Evolutionary conservation across 2,329 filamentous ascomycete species (phyloP), one percentile per base, ranked within the genome.

Genomic region (Gremmenia infestans): DNA sequence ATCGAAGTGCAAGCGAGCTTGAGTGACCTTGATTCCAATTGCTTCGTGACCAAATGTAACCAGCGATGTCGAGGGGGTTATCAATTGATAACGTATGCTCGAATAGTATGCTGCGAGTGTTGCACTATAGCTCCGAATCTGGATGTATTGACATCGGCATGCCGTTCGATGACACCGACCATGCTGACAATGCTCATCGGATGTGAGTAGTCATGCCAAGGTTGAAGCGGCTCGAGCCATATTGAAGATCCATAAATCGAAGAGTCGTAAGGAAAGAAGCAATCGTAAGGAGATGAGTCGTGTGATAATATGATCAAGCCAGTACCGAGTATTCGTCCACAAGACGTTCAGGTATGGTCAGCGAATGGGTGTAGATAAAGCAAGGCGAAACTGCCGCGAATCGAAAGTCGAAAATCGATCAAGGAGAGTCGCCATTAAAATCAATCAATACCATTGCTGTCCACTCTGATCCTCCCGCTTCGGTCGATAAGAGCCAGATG

Each of bases 401-500:
- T 60, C 61, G 60, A 64, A 58, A 50, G 54, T 63, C 65, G 58
- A 59, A 54, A 56, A 58, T 61, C 62, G 62, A 57, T 63, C 65
- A 57, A 62, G 60, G 58, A 64, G 63, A 57, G 28, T 63, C 63
- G 63, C 56, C 56, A 56, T 57, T 53, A 58, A 64, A 65, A 65
- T 54, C 48, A 60, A 64, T 70, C 67, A 70, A 65, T 68, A 67
- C 65, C 65, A 67, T 62, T 66, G 64, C 59, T 68, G 66, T 60
- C 74, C 74, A 59, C 54, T 62, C 55, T 66, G 63, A 70, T 79
- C 76, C 67, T 79, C 77, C 71, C 74, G 75, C 74, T 76, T 79
- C 72, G 76, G 72, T 72, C 76, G 76, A 71, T 78, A 74, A 72
- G 72, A 72, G 68, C 72, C 70, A 73, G 74, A 69, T 65, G 70